A percentile compares a stretch with the other conserved stretches of the same genome.
phyloP scores from a whole-genome alignment of 805 yeast species.

The Barnettozyma sp. region DNA sequence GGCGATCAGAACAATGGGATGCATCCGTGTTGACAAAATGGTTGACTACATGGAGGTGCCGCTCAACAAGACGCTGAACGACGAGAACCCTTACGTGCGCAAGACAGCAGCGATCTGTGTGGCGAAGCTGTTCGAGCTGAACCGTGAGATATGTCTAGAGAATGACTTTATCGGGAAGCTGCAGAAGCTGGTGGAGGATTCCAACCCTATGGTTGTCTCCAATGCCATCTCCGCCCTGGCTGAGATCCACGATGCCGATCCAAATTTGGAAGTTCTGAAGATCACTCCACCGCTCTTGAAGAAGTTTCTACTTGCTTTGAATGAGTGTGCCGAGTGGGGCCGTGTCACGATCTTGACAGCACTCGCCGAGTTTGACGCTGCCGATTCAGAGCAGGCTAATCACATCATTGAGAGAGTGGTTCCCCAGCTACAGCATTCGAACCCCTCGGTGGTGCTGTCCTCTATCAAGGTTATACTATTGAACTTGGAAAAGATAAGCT shows the following conservation, averaged over 20 bases:
- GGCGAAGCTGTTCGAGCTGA: slow-evolving; percentile 86
- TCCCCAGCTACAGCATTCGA: slow-evolving; percentile 95
- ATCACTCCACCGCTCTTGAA: slow-evolving; percentile 38
- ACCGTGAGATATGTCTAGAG: slow-evolving; percentile 73
- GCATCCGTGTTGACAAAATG: slow-evolving; percentile 92
- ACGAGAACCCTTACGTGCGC: slow-evolving; percentile 95
- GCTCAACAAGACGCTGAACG: slow-evolving; percentile 71
- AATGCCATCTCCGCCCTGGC: slow-evolving; percentile 82
- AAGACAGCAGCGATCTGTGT: slow-evolving; percentile 98
- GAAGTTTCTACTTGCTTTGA: slow-evolving; percentile 73
- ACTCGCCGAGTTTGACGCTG: slow-evolving; percentile 60
- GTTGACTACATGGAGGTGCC: slow-evolving; percentile 93
- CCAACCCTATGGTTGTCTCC: slow-evolving; percentile 96
- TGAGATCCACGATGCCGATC: slow-evolving; percentile 71
- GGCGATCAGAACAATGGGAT: slow-evolving; percentile 98
- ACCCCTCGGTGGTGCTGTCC: slow-evolving; percentile 87
- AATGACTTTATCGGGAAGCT: slow-evolving; percentile 75
- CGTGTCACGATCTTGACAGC: slow-evolving; percentile 84
- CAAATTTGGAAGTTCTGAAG: slow-evolving; percentile 40
- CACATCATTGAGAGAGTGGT: slow-evolving; percentile 84
- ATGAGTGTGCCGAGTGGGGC: slow-evolving; percentile 99
- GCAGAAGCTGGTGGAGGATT: slow-evolving; percentile 63
- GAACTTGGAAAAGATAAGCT: slow-evolving; percentile 47
- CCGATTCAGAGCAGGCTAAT: slow-evolving; percentile 57
- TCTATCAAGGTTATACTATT: slow-evolving; percentile 74